Evolutionary conservation across 768 basidiomycete species (phyloP).

Genomic region (Amanita rubescens): DNA sequence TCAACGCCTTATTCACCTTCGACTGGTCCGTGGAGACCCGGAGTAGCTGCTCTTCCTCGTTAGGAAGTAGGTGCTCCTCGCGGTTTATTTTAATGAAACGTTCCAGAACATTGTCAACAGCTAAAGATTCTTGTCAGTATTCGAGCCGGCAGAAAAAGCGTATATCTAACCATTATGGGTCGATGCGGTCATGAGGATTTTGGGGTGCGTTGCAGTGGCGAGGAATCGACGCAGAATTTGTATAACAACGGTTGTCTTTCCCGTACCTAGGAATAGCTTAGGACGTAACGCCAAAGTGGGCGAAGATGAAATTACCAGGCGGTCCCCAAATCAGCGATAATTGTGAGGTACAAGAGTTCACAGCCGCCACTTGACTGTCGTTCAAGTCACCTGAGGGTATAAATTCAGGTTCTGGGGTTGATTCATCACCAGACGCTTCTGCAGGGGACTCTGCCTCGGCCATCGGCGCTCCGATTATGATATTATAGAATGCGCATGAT

Average conservation of each 20-base stretch:
- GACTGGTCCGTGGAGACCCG: constrained; percentile 62
- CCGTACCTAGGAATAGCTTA: constrained; percentile 41
- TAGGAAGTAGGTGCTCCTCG: constrained; percentile 32
- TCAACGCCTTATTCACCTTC: constrained; percentile 50
- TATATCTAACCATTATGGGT: constrained; percentile 50
- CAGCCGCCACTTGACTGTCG: constrained; percentile 45
- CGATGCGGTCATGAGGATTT: constrained; percentile 64
- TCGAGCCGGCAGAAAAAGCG: not conserved
- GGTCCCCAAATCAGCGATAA: constrained; percentile 65
- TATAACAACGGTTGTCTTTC: constrained; percentile 66
- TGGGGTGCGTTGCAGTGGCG: constrained; percentile 22
- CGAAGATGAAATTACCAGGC: constrained; percentile 38
- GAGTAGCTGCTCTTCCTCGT: constrained; percentile 43
- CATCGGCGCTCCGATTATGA: constrained; percentile 32
- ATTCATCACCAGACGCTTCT: not conserved
- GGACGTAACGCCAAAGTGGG: not conserved
- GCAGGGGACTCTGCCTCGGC: not conserved
- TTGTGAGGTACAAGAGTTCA: constrained; percentile 34
- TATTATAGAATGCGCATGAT: constrained; percentile 42
- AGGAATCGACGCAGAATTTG: constrained; percentile 42
- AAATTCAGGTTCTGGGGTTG: not conserved
- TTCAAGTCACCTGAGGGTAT: constrained; percentile 31
- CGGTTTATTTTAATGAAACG: constrained; percentile 48
- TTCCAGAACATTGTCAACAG: constrained; percentile 65
- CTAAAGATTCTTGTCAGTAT: constrained; percentile 22